These are phyloP conservation scores for Rosa multiflora DNA, from an alignment of 306 rosid species.

Conservation along the genomic window DNA sequence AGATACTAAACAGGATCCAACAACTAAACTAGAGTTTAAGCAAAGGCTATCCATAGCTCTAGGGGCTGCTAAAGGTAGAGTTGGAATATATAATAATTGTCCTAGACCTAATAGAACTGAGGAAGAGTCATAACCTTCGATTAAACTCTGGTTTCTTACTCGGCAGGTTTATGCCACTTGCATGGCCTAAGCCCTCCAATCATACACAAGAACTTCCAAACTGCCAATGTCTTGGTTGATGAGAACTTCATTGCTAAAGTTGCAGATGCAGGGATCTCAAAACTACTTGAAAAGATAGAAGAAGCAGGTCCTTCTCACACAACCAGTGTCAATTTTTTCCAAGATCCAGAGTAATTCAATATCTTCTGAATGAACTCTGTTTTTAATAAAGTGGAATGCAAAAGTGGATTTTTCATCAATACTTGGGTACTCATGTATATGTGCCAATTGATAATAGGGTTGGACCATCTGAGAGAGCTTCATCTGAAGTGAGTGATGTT, in stretches of 20 bases:
- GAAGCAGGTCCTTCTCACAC: slow-evolving; percentile 43
- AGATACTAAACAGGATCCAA: slow-evolving; percentile 27
- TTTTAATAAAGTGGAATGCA: background rate
- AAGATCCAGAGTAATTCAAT: slow-evolving; percentile 46
- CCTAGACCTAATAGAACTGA: slow-evolving; percentile 1
- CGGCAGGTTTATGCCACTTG: slow-evolving; percentile 47
- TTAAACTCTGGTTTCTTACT: slow-evolving; percentile 1
- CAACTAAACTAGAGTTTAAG: slow-evolving; percentile 48
- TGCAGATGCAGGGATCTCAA: slow-evolving; percentile 44
- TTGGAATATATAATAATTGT: background rate
- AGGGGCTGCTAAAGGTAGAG: slow-evolving; percentile 46
- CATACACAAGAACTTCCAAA: slow-evolving; percentile 44
- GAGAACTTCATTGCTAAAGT: slow-evolving; percentile 45
- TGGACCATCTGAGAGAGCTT: slow-evolving; percentile 15
- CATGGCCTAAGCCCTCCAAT: slow-evolving; percentile 43
- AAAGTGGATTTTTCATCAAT: background rate
- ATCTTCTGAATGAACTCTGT: slow-evolving; percentile 14
- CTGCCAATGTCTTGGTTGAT: slow-evolving; percentile 48
- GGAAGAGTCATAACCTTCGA: background rate
- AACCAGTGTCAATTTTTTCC: slow-evolving; percentile 38
- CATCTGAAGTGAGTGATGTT: slow-evolving; percentile 39
- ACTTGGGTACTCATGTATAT: background rate
- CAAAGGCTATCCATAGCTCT: slow-evolving; percentile 46
- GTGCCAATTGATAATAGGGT: slow-evolving; percentile 25
- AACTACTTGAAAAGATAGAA: slow-evolving; percentile 37